phyloP scores from a whole-genome alignment of 2,329 filamentous ascomycete species.

The Colletotrichum spinosum region DNA sequence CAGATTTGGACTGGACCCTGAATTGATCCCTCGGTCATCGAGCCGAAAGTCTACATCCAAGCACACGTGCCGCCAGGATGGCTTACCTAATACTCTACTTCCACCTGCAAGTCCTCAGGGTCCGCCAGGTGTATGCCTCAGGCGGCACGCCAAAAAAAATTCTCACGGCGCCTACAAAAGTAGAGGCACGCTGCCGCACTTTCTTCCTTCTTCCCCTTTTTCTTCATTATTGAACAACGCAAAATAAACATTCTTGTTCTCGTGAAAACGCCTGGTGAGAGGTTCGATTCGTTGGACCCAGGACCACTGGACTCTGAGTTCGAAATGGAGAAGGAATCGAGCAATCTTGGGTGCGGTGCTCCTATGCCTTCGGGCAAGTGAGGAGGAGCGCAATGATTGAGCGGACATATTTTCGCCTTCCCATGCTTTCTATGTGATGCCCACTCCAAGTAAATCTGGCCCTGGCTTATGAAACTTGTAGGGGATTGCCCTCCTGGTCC shows the following conservation, averaged over 20 bases:
- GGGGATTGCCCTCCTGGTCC: background rate
- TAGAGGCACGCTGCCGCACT: background rate
- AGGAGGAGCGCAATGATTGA: constrained; percentile 71
- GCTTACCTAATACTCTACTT: too few relatives aligned
- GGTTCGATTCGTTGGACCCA: constrained; percentile 59
- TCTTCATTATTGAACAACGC: constrained; percentile 59
- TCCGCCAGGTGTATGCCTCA: constrained; percentile 10
- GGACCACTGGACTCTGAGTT: constrained; percentile 60
- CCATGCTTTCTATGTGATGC: background rate
- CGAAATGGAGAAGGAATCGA: constrained; percentile 66
- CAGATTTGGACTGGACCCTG: too few relatives aligned
- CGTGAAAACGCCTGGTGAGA: constrained; percentile 54
- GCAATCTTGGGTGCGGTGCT: constrained; percentile 72
- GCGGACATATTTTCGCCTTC: constrained; percentile 55
- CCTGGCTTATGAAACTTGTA: background rate
- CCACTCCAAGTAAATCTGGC: background rate
- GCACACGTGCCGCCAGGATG: too few relatives aligned
- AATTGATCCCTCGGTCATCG: too few relatives aligned
- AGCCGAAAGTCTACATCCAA: too few relatives aligned
- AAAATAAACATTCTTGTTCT: constrained; percentile 57
- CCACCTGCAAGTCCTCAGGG: too few relatives aligned
- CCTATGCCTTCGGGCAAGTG: constrained; percentile 57
- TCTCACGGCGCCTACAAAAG: constrained; percentile 31
- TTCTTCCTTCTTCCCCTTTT: constrained; percentile 43
- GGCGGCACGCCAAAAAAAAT: constrained; percentile 19